Percentiles rank a stretch among this genome's conserved stretches.
phyloP scores from a whole-genome alignment of 345 rosid species.

The Physaria fendleri region DNA sequence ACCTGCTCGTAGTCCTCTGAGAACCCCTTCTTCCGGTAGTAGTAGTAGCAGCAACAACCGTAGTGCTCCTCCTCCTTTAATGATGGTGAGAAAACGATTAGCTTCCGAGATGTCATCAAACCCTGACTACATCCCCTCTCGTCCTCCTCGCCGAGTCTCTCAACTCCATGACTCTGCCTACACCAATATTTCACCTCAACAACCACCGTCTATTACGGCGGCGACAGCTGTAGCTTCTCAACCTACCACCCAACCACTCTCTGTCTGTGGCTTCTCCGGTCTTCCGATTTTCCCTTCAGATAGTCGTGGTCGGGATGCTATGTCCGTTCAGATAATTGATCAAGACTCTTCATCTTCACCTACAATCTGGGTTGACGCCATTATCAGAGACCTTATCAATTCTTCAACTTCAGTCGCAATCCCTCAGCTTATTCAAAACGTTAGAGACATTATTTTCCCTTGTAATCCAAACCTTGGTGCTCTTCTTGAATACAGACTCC shows the following conservation, averaged over 20 bases:
- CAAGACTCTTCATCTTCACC: slow-evolving; percentile 56
- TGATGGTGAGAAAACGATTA: slow-evolving; percentile 71
- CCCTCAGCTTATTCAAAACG: slow-evolving; percentile 94
- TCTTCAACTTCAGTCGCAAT: slow-evolving; percentile 71
- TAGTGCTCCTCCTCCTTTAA: too few species aligned
- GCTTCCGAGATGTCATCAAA: slow-evolving; percentile 77
- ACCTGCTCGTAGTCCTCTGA: slow-evolving; percentile 11
- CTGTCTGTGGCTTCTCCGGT: slow-evolving; percentile 89
- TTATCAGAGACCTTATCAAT: slow-evolving; percentile 79
- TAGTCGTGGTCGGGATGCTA: slow-evolving; percentile 1
- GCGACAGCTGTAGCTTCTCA: not conserved
- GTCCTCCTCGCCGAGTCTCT: slow-evolving; percentile 35
- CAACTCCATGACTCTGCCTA: too few species aligned
- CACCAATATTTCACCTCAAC: slow-evolving; percentile 35
- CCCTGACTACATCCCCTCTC: slow-evolving; percentile 27
- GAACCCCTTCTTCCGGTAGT: slow-evolving; percentile 19
- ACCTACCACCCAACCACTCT: slow-evolving; percentile 36
- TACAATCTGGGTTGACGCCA: slow-evolving; percentile 76
- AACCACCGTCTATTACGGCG: slow-evolving; percentile 16
- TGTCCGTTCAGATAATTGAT: slow-evolving; percentile 38
- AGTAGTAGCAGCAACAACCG: slow-evolving; percentile 24
- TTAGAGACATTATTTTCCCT: slow-evolving; percentile 86
- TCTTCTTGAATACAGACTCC: slow-evolving; percentile 74
- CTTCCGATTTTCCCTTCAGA: slow-evolving; percentile 79
- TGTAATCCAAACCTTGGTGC: slow-evolving; percentile 89